Conservation (phyloP, 495 filamentous ascomycete species). For the Xanthoparmelia taractica region DNA sequence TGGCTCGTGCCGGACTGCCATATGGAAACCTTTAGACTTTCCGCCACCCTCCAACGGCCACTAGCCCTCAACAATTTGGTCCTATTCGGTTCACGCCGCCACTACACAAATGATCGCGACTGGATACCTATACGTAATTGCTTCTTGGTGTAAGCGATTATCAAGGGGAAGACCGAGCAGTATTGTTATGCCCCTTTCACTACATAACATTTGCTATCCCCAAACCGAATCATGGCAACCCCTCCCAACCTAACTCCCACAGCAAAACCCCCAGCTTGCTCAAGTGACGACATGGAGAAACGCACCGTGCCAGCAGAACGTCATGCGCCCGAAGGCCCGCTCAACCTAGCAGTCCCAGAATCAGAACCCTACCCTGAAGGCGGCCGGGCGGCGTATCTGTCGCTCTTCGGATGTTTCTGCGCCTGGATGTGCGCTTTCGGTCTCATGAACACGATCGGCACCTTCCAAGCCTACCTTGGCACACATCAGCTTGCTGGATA, state of each 20-base stretch:
- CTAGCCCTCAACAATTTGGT: too few relatives aligned
- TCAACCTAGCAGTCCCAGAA: neutral
- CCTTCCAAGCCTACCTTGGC: slow-evolving; percentile 64
- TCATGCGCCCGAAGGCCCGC: neutral
- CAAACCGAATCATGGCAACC: neutral
- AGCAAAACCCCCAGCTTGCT: neutral
- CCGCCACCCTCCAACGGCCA: too few relatives aligned
- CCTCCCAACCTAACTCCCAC: neutral
- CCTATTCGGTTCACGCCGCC: too few relatives aligned
- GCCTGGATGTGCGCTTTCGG: slow-evolving; percentile 54
- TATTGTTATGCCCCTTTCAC: too few relatives aligned
- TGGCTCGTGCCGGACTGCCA: too few relatives aligned
- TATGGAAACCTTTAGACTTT: too few relatives aligned
- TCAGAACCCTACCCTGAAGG: slow-evolving; percentile 1
- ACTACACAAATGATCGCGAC: too few relatives aligned
- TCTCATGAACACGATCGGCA: slow-evolving; percentile 66
- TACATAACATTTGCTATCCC: too few relatives aligned
- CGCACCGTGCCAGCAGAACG: neutral
- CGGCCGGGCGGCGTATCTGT: neutral
- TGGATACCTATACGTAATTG: too few relatives aligned
- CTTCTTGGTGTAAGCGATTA: too few relatives aligned
- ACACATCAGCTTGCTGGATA: slow-evolving; percentile 57
- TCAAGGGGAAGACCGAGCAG: too few relatives aligned
- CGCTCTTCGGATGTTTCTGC: slow-evolving; percentile 7
- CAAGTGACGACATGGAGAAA: neutral